Conservation (phyloP, 257 asterid species). For the Solanum etuberosum region DNA sequence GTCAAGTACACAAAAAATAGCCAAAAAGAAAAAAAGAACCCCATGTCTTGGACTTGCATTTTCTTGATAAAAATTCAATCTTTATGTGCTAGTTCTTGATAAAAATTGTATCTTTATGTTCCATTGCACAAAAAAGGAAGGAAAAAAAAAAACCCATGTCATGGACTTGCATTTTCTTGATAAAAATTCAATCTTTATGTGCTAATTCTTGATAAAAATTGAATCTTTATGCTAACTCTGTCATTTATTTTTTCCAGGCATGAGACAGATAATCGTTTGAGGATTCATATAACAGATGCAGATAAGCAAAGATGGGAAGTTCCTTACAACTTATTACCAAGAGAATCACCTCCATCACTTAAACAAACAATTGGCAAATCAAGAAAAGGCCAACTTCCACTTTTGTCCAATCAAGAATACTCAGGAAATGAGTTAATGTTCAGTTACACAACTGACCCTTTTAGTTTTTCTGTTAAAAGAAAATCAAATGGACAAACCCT, state of each 20-base stretch:
- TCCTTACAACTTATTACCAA: constrained; percentile 67
- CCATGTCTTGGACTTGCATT: background rate
- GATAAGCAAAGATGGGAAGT: constrained; percentile 84
- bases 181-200: background rate
- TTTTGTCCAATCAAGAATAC: constrained; percentile 18
- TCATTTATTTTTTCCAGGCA: constrained; percentile 28
- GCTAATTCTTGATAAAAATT: background rate
- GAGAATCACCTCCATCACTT: constrained; percentile 43
- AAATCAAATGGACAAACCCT: constrained; percentile 74
- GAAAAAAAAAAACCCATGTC: background rate
- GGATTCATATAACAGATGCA: constrained; percentile 87
- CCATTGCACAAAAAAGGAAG: background rate
- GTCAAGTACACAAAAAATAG: constrained; percentile 12
- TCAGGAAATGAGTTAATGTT: constrained; percentile 54
- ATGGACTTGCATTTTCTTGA: background rate
- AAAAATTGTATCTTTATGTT: background rate
- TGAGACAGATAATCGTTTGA: constrained; percentile 62
- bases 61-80: background rate
- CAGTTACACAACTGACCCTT: constrained; percentile 60
- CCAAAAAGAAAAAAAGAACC: background rate
- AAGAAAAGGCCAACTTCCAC: constrained; percentile 16
- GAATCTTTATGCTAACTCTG: background rate
- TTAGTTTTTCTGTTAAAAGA: constrained; percentile 55
- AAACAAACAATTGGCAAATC: constrained; percentile 17
- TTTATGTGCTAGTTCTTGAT: background rate